Conservation (phyloP, 2,329 filamentous ascomycete species). For the Madurella fahalii region DNA sequence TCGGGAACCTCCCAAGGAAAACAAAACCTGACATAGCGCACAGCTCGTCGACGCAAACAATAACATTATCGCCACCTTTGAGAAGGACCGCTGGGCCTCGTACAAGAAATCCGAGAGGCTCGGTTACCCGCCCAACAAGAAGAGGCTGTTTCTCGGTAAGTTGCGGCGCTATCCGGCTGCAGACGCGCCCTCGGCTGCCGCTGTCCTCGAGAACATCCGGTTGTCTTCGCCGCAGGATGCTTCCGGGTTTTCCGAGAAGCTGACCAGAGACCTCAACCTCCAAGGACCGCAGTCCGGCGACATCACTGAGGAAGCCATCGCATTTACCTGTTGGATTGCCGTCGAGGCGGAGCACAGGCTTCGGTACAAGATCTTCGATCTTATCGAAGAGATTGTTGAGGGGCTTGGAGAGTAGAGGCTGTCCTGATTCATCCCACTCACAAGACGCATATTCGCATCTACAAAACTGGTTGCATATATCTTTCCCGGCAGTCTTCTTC, state of each 20-base stretch:
- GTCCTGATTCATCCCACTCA: no score
- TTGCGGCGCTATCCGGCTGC: background rate
- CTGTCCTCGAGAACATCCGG: background rate
- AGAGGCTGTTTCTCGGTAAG: background rate
- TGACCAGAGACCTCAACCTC: background rate
- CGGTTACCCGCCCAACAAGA: background rate
- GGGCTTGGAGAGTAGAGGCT: background rate
- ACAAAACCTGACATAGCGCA: background rate
- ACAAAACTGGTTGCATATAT: no score
- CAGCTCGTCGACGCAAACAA: background rate
- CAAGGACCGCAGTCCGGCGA: background rate
- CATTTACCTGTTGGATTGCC: background rate
- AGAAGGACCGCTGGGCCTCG: slow-evolving; percentile 1
- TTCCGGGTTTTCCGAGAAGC: background rate
- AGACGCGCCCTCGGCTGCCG: background rate
- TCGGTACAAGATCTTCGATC: background rate
- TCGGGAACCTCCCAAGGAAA: background rate
- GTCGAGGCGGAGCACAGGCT: background rate
- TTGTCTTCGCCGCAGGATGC: background rate
- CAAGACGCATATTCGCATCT: no score
- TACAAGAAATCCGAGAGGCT: background rate
- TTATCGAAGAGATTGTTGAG: background rate
- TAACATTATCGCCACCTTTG: background rate
- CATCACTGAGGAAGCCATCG: background rate
- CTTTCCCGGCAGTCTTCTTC: no score